phyloP scores from a whole-genome alignment of 768 basidiomycete genomes.

The Macrolepiota fuliginosa region DNA sequence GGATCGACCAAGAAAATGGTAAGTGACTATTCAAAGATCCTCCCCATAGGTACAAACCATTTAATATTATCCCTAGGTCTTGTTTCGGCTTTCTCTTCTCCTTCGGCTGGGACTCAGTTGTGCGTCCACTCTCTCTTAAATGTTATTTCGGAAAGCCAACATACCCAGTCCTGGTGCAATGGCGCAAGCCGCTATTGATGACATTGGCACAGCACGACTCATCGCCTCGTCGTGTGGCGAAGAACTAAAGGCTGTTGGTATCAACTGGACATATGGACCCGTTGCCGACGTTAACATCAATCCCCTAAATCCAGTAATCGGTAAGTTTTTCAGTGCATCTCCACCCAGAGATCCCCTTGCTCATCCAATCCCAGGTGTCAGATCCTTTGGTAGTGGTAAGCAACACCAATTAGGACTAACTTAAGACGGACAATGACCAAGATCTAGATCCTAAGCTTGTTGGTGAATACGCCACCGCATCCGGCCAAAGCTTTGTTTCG shows the following conservation, averaged over 20 bases:
- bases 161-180: constrained; percentile 64
- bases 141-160: background rate
- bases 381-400: constrained; percentile 69
- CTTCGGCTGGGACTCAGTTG: constrained; percentile 65
- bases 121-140: constrained; percentile 27
- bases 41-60: background rate
- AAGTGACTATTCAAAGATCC: background rate
- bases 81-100: constrained; percentile 64
- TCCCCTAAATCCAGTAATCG: constrained; percentile 67
- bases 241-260: constrained; percentile 59
- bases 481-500: constrained; percentile 43
- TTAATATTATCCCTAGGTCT: constrained; percentile 40
- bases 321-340: constrained; percentile 28
- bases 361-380: constrained; percentile 43
- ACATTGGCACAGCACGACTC: constrained; percentile 40
- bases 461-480: constrained; percentile 43
- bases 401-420: background rate
- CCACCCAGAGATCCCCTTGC: background rate
- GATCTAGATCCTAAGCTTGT: constrained; percentile 54
- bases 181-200: constrained; percentile 60
- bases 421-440: background rate
- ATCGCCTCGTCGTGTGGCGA: constrained; percentile 46
- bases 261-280: constrained; percentile 73
- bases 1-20: constrained; percentile 78
- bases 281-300: constrained; percentile 76